These are phyloP conservation scores for Globisporangium takayamanum DNA, from an alignment of 352 stramenopile genomes.

Conservation along the genomic window DNA sequence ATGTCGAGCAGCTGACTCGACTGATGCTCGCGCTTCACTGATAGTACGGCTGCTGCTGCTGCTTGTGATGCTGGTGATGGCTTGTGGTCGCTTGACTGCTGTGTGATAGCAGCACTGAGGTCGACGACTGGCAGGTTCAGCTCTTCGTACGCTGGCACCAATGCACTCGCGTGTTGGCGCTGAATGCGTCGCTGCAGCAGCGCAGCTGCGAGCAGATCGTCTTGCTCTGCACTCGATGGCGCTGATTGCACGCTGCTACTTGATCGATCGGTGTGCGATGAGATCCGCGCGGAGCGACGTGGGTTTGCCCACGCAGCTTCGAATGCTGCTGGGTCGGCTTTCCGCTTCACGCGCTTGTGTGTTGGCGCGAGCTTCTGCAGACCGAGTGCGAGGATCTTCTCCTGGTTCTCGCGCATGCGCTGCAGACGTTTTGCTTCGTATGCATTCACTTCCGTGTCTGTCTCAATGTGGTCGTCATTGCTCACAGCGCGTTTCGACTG, in stretches of 20 bases:
- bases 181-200: too few species aligned
- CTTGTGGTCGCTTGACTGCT: not conserved
- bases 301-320: slow-evolving; percentile 4
- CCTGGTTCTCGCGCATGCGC: slow-evolving; percentile 47
- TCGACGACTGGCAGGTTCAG: slow-evolving; percentile 13
- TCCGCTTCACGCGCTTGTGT: not conserved
- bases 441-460: slow-evolving; percentile 15
- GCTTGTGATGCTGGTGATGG: too few species aligned
- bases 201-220: not conserved
- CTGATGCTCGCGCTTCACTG: slow-evolving; percentile 2
- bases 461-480: not conserved
- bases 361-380: slow-evolving; percentile 15
- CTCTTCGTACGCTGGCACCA: not conserved
- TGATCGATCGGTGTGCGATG: not conserved
- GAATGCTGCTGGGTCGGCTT: not conserved
- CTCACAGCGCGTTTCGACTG: not conserved
- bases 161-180: not conserved
- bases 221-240: too few species aligned
- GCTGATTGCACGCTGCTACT: too few species aligned
- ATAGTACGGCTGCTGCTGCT: not conserved
- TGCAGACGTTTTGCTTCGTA: slow-evolving; percentile 59
- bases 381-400: slow-evolving; percentile 29
- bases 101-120: not conserved
- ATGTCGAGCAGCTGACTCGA: slow-evolving; percentile 27
- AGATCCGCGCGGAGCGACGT: slow-evolving; percentile 22